Percentiles rank a stretch among this genome's conserved stretches.
Evolutionary conservation across 2,329 filamentous ascomycete species (phyloP).

Genomic region (Fusarium denticulatum): DNA sequence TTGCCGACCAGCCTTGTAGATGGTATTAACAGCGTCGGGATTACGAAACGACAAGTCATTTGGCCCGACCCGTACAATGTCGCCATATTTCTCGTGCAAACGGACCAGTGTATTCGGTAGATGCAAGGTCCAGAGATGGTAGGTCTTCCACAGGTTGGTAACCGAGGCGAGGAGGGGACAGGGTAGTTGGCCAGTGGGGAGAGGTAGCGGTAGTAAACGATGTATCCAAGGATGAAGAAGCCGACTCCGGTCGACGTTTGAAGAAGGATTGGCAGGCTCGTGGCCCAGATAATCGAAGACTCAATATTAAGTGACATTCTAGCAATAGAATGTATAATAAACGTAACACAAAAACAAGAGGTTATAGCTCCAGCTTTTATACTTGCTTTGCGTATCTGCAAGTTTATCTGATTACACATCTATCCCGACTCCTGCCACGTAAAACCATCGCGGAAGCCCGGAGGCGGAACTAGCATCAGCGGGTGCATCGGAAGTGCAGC

Average conservation of each 20-base stretch:
- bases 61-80: not conserved
- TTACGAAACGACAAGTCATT: not conserved
- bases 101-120: not conserved
- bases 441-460: fast-evolving
- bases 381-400: fast-evolving
- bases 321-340: not conserved
- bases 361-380: not conserved
- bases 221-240: not conserved
- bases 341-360: fast-evolving
- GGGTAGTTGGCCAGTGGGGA: not conserved
- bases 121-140: not conserved
- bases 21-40: not conserved
- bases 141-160: not conserved
- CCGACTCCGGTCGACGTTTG: not conserved
- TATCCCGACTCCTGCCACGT: not conserved
- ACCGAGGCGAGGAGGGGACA: not conserved
- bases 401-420: too few relatives aligned
- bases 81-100: not conserved
- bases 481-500: not conserved
- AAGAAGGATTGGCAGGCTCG: not conserved
- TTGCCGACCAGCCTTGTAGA: not conserved
- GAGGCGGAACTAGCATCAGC: not conserved
- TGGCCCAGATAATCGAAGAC: not conserved
- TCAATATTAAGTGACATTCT: not conserved
- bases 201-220: not conserved